phyloP scores from a whole-genome alignment of 495 filamentous ascomycete genomes.

The Pseudoneurospora amorphoporcata region DNA sequence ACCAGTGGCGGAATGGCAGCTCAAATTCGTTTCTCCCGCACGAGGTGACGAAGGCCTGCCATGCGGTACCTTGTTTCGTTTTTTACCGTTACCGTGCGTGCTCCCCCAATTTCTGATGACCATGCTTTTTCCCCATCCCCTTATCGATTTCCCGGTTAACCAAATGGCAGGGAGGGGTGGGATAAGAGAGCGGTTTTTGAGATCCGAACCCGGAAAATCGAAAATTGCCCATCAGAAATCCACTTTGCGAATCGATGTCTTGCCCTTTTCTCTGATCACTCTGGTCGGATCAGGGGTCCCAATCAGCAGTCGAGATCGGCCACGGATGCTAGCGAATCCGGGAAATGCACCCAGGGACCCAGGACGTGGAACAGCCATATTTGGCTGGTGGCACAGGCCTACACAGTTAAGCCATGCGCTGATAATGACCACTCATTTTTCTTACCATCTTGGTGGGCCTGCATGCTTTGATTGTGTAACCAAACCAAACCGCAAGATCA shows the following conservation, averaged over 20 bases:
- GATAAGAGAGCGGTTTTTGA: not conserved
- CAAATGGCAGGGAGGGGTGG: not conserved
- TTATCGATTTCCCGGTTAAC: not conserved
- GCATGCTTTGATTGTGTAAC: not conserved
- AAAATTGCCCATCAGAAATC: not conserved
- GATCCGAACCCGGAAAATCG: not conserved
- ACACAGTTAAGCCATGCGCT: too few relatives aligned
- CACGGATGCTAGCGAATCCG: not conserved
- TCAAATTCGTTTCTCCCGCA: not conserved
- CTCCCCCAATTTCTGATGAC: not conserved
- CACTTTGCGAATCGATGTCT: not conserved
- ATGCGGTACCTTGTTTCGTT: not conserved
- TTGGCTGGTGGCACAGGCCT: not conserved
- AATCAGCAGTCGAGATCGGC: not conserved
- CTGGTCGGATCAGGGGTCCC: not conserved
- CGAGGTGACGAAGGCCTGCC: not conserved
- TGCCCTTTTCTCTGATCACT: not conserved
- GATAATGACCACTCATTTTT: not conserved
- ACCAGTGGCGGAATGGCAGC: not conserved
- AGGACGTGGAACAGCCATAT: not conserved
- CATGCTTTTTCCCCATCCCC: not conserved
- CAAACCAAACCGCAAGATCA: not conserved
- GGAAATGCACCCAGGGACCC: not conserved
- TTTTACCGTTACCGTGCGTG: not conserved
- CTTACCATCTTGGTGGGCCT: not conserved